Evolutionary conservation across 108 stramenopile genomes (phyloP), one percentile per base, ranked within the genome.

Genomic region (Pseudonitzschia multiseries): DNA sequence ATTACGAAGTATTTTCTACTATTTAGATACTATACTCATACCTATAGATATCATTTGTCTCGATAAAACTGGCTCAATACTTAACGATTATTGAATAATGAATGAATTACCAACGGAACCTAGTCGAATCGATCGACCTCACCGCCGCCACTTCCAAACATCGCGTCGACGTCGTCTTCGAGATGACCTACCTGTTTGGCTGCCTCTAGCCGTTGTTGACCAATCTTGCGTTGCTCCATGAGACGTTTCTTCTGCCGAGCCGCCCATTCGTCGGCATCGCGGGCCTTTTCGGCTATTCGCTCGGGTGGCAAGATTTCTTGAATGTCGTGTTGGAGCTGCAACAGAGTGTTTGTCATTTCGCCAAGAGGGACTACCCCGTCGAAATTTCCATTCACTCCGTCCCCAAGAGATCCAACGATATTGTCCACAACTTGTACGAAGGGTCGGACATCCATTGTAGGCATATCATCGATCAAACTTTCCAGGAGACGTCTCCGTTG

Each of bases 341-440:
- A 69, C 44, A 95, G 57, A 56, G 89, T 80, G 78, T 95, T 95
- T 24, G 91, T 91, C 90, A 92, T 90, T 67, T 87, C 89, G 20
- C 91, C 93, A 5, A 91, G 46, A 17, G 77, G 43, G 13, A 57
- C 57, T 21, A 59, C 54, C 2, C 73, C 83, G 56, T 88, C 89
- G 66, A 92, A 92, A 33, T 92, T 88, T 8, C 94, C 93, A 68
- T 78, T 81, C 8, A 78, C 84, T n/a, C 81, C 78, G 54, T 86
- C 86, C 17, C 94, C 94, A 27, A 95, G 78, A 53, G 91, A 83
- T 15, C 87, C 82, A 24, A 85, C 94, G 64, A 95, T 89, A 48
- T 93, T 95, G 60, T 89, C 84, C n/a, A 93, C 90, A 14, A 95
- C 94, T 71, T 83, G 86, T 12, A 92, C 91, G 74, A 95, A 95